Conservation (phyloP, 1,284 basidiomycete genomes). For the Rhodotorula sp. region DNA sequence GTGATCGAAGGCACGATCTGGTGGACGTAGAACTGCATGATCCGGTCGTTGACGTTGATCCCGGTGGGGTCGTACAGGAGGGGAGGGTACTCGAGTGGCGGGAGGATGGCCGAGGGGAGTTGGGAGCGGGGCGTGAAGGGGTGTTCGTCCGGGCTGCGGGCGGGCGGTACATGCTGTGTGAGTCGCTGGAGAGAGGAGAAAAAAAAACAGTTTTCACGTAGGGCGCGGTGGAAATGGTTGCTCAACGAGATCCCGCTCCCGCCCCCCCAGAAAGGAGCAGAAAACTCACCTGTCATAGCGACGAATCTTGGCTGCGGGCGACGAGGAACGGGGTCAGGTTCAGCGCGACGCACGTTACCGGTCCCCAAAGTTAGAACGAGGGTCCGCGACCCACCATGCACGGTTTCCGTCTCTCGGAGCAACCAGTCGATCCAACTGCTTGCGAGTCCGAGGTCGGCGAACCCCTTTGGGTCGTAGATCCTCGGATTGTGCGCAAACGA, state of each 20-base stretch:
- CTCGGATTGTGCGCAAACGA: slow-evolving; percentile 93
- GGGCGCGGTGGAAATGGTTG: neutral
- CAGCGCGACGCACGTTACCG: neutral
- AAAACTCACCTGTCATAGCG: slow-evolving; percentile 76
- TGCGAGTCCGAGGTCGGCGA: slow-evolving; percentile 65
- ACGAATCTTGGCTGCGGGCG: slow-evolving; percentile 75
- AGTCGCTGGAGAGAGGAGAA: neutral
- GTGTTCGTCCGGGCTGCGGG: slow-evolving; percentile 78
- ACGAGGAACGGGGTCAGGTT: neutral
- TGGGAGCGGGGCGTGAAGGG: slow-evolving; percentile 75
- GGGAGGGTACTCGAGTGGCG: slow-evolving; percentile 69
- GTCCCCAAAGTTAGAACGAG: neutral
- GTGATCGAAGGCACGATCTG: slow-evolving; percentile 81
- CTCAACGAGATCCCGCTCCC: neutral
- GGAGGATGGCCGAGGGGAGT: slow-evolving; percentile 80
- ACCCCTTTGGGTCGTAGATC: slow-evolving; percentile 70
- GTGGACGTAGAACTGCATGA: slow-evolving; percentile 83
- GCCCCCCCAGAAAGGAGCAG: slow-evolving; percentile 23
- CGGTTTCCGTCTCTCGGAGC: slow-evolving; percentile 86
- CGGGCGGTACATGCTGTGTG: neutral
- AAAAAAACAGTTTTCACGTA: neutral
- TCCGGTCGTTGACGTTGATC: slow-evolving; percentile 84
- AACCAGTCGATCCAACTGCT: slow-evolving; percentile 98
- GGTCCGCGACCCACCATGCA: slow-evolving; percentile 70
- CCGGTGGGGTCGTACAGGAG: slow-evolving; percentile 73